Evolutionary conservation across 345 rosid species (phyloP).

Genomic region (Gossypium thurberi): DNA sequence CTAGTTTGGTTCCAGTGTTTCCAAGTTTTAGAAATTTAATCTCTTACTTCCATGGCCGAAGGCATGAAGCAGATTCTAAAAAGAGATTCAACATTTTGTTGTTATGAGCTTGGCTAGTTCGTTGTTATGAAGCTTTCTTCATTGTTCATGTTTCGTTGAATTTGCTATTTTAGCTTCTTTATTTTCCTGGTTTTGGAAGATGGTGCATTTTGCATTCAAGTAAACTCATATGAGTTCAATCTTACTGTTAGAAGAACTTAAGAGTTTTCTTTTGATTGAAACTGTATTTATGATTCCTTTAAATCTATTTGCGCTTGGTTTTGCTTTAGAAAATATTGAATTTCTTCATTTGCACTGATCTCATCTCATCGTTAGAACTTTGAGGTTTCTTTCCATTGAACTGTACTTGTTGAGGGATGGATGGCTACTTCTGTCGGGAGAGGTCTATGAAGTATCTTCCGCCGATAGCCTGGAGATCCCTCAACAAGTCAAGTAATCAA

Average conservation of each 20-base stretch:
- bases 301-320: background rate
- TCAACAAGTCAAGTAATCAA: too few relatives aligned
- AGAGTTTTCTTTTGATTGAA: background rate
- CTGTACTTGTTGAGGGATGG: background rate
- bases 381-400: background rate
- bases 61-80: background rate
- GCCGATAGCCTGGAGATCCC: too few relatives aligned
- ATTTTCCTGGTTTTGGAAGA: background rate
- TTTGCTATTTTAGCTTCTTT: background rate
- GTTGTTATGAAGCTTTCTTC: background rate
- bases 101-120: background rate
- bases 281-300: background rate
- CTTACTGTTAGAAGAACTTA: background rate
- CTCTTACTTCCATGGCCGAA: background rate
- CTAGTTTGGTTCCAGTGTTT: background rate
- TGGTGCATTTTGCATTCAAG: background rate
- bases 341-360: background rate
- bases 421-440: too few relatives aligned
- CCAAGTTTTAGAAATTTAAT: background rate
- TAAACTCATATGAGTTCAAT: background rate
- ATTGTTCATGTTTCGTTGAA: background rate
- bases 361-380: background rate
- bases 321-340: background rate
- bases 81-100: background rate
- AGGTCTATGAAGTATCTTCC: too few relatives aligned